Evolutionary conservation across 2,329 filamentous ascomycete species (phyloP), one percentile per base, ranked within the genome.

Genomic region (Mollisia scopiformis): DNA sequence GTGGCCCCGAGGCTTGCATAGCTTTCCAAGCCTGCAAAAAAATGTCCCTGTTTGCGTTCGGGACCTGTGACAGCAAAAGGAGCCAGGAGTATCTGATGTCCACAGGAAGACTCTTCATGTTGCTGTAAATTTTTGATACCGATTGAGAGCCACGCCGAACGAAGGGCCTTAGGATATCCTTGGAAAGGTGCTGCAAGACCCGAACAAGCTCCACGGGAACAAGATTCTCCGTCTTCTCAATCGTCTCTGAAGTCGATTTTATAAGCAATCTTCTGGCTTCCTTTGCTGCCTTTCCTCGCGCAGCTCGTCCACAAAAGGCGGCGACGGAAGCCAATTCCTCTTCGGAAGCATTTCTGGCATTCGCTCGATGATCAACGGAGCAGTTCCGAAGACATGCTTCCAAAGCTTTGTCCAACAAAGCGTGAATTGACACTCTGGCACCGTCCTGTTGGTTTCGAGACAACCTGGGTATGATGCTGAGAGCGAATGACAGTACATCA

Each of bases 81-180:
- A 71, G 49, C 68, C 68, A 70, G 19, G 46, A 51, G n/a, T 58
- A 53, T n/a, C 52, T 55, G 27, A 66, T 27, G 4, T 37, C 14
- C 5, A 23, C 16, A 6, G 19, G 19, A 19, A 35, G 14, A 8
- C 21, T 21, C 2, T n/a, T 25, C 3, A 23, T 30, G 16, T 23
- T 6, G 21, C 25, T 27, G 39, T 25, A 19, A 2, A n/a, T 28
- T 39, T 16, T 49, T n/a, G 27, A 16, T 21, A 65, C 19, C 13
- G 47, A 37, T 7, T 33, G 23, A 11, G 61, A 66, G 19, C 61
- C 61, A 30, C 35, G 35, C 23, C 46, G 28, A 23, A 62, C 16
- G 21, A 68, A 54, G 35, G 14, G 19, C 5, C 23, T 27, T 8
- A 61, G n/a, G 3, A 60, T 5, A 19, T 47, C 35, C 25, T 35